Base-by-base conservation (phyloP, 164 flowering plant genomes). In the Houttuynia cordata region DNA sequence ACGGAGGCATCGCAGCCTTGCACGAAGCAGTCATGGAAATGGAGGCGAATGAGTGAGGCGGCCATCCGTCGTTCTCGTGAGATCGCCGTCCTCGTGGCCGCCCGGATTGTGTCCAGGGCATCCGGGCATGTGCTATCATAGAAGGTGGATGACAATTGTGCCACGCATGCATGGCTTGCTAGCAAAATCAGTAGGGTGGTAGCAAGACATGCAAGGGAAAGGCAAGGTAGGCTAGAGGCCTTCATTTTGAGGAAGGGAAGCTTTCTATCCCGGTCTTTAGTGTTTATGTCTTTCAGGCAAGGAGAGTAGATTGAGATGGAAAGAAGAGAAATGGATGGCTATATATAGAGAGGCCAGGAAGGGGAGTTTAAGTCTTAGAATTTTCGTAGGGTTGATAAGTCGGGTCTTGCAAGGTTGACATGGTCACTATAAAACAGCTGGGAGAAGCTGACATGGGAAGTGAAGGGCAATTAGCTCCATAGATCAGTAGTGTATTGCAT, bases 1-100 rank as follows among this genome's bases (percentile, higher is more conserved):
- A 63, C 53, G 4, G 66, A 63, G 10, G 60, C 66, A 56, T 63
- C 66, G 24, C 66, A 63, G 1, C 66, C 66, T 56, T 56, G 59
- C 40, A 70, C 73, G 59, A 70, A 70, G 59, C 73, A 70, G 9
- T 70, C 73, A 21, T 70, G 69, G 59, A 70, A 70, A 62, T 70
- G 73, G 13, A 70, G 69, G 18, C 65, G 66, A 12, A 70, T 42
- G 66, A 70, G 69, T 0, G 68, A 65, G 1, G 66, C 69, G 8
- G 58, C 53, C 63, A 65, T 65, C 51, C 63, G 63, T 8, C 61
- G 60, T 14, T 64, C 67, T 1, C 30, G 24, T 3, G 67, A 64
- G 45, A 64, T 23, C 0, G 67, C 67, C 3, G 7, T 49, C 34
- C 49, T 30, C 6, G 56, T 45, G 20, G 61, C 67, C 12, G 55